These are phyloP conservation scores for Gillenia trifoliata DNA, from an alignment of 306 rosid species.

Conservation along the genomic window DNA sequence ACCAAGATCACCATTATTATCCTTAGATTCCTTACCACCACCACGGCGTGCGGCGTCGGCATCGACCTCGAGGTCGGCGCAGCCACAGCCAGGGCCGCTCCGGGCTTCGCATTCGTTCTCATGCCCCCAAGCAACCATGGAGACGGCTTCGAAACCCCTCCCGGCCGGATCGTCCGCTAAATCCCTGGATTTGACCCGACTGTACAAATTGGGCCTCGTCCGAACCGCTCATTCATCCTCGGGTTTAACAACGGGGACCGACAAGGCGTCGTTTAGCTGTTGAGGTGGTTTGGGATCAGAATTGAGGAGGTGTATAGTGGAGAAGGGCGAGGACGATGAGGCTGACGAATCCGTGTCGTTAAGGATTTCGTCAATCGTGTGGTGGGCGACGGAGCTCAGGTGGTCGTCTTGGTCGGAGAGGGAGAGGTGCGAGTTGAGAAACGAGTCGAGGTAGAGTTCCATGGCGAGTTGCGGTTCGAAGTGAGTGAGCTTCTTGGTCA, in stretches of 20 bases:
- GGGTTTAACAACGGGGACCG: constrained; percentile 1
- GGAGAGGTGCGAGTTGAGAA: constrained; percentile 47
- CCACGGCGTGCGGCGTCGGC: constrained; percentile 76
- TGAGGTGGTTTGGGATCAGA: constrained; percentile 10
- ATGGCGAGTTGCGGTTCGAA: constrained; percentile 24
- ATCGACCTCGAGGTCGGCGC: constrained; percentile 85
- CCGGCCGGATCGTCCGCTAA: constrained; percentile 37
- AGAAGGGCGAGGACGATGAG: constrained; percentile 32
- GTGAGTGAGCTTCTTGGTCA: constrained; percentile 25
- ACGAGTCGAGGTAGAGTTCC: constrained; percentile 73
- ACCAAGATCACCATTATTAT: constrained; percentile 33
- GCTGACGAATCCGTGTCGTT: constrained; percentile 69
- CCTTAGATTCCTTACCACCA: no score
- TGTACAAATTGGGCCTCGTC: constrained; percentile 26
- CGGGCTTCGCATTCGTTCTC: constrained; percentile 78
- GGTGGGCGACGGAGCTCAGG: constrained; percentile 40
- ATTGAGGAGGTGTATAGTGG: constrained; percentile 9
- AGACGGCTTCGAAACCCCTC: constrained; percentile 45
- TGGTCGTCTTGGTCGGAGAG: constrained; percentile 33
- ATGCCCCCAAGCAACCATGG: constrained; percentile 62
- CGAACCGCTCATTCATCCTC: constrained; percentile 22
- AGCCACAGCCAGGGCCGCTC: constrained; percentile 90
- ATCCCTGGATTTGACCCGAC: constrained; percentile 37
- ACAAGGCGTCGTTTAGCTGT: constrained; percentile 8
- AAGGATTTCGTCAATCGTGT: constrained; percentile 83